Percentiles rank a stretch among this genome's conserved stretches.
Conservation (phyloP, 345 rosid species). For the Kernera saxatilis region DNA sequence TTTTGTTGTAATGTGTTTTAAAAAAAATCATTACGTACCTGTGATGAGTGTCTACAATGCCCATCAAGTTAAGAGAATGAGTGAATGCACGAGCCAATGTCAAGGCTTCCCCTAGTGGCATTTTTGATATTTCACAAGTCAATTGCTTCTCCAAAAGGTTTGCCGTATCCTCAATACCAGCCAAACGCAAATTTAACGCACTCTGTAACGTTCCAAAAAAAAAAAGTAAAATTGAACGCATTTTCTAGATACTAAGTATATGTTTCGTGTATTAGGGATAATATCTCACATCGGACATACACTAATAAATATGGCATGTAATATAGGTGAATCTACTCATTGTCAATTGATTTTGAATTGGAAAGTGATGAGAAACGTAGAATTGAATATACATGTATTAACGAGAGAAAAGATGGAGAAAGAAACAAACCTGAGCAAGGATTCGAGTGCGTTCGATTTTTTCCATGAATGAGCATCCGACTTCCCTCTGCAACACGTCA, state of each 20-base stretch:
- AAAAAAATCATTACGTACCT: constrained; percentile 54
- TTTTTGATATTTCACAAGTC: constrained; percentile 66
- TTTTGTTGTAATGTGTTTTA: neutral
- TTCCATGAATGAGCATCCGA: constrained; percentile 56
- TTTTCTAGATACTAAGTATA: neutral
- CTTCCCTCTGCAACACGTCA: constrained; percentile 83
- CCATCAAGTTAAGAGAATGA: constrained; percentile 91
- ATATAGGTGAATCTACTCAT: too few species aligned
- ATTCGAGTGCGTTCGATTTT: constrained; percentile 65
- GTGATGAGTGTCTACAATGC: constrained; percentile 94
- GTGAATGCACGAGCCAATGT: constrained; percentile 86
- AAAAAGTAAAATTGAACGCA: neutral
- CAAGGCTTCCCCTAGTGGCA: constrained; percentile 86
- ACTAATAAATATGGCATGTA: too few species aligned
- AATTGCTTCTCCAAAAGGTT: constrained; percentile 81
- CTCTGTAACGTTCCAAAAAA: constrained; percentile 38
- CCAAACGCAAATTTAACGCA: constrained; percentile 83
- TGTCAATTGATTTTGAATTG: too few species aligned
- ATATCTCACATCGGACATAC: too few species aligned
- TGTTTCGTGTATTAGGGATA: too few species aligned
- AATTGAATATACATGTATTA: neutral
- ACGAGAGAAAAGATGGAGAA: neutral
- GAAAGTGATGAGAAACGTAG: too few species aligned
- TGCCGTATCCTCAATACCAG: constrained; percentile 82
- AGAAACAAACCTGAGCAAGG: constrained; percentile 65